A percentile compares a stretch with the other conserved stretches of the same genome.
Evolutionary conservation across 164 flowering plant species (phyloP).

Genomic region (Houttuynia cordata): DNA sequence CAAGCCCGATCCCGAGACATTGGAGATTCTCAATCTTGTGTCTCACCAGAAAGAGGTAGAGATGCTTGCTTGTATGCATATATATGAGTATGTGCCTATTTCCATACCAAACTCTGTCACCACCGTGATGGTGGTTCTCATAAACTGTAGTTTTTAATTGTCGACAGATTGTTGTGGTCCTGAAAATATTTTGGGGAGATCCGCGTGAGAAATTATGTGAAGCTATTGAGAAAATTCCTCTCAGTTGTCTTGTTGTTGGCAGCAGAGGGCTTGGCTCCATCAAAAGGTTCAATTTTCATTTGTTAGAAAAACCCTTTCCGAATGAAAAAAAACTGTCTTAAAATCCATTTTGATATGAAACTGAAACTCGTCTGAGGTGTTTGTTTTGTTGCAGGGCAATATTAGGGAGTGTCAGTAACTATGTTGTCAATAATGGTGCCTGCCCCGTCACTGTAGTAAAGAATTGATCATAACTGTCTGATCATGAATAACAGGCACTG

Average conservation of each 20-base stretch:
- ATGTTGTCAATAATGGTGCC: slow-evolving; percentile 62
- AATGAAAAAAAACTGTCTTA: neutral
- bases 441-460: slow-evolving; percentile 95
- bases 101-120: neutral
- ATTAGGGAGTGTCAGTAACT: slow-evolving; percentile 86
- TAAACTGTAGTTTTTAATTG: neutral
- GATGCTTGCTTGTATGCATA: neutral
- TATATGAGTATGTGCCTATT: too few species aligned
- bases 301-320: neutral
- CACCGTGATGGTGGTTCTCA: neutral
- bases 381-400: slow-evolving; percentile 44
- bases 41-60: slow-evolving; percentile 57
- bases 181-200: slow-evolving; percentile 95
- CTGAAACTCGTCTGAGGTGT: too few species aligned
- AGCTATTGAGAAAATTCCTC: slow-evolving; percentile 63
- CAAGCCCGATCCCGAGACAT: slow-evolving; percentile 60
- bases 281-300: slow-evolving; percentile 36
- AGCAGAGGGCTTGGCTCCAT: slow-evolving; percentile 82
- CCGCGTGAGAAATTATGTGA: slow-evolving; percentile 81
- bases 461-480: slow-evolving; percentile 5
- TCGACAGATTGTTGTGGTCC: slow-evolving; percentile 50
- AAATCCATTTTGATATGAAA: too few species aligned
- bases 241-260: slow-evolving; percentile 65
- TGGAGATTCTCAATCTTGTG: slow-evolving; percentile 39
- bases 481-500: slow-evolving; percentile 1